phyloP scores from a whole-genome alignment of 2,329 filamentous ascomycete species.

The Aureobasidium lini region DNA sequence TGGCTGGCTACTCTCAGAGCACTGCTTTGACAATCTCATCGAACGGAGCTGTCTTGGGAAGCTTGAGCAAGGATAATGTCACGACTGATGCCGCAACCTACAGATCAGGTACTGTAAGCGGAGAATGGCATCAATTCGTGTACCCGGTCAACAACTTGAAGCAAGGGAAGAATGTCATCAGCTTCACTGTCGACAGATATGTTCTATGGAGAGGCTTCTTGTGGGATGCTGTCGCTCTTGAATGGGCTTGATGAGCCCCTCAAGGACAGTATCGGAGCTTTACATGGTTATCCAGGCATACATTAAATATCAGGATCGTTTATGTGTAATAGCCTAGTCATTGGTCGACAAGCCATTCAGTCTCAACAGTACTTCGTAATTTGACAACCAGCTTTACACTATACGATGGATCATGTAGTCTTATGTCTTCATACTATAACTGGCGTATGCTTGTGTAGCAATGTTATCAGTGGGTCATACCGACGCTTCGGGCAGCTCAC shows the following conservation, averaged over 20 bases:
- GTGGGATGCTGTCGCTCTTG: constrained; percentile 11
- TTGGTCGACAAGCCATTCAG: no score
- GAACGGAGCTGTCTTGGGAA: not conserved
- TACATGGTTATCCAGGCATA: no score
- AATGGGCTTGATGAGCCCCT: not conserved
- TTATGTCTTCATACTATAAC: no score
- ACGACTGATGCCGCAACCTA: constrained; percentile 10
- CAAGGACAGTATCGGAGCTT: no score
- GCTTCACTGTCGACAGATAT: constrained; percentile 32
- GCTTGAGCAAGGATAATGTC: constrained; percentile 6
- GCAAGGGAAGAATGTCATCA: constrained; percentile 30
- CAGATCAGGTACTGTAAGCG: constrained; percentile 12
- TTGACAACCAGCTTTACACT: no score
- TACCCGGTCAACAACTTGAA: not conserved
- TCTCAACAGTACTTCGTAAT: no score
- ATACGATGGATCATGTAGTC: no score
- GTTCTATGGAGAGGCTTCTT: constrained; percentile 19
- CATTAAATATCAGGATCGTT: no score
- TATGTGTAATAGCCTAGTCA: no score
- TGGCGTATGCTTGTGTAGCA: no score
- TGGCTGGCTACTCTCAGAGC: constrained; percentile 13
- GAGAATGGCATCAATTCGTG: constrained; percentile 12
- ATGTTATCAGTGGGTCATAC: no score
- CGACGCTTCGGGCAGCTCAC: no score
- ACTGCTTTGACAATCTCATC: not conserved